Evolutionary conservation across 805 yeast genomes (phyloP).

Genomic region (Wickerhamiella hasegawae): DNA sequence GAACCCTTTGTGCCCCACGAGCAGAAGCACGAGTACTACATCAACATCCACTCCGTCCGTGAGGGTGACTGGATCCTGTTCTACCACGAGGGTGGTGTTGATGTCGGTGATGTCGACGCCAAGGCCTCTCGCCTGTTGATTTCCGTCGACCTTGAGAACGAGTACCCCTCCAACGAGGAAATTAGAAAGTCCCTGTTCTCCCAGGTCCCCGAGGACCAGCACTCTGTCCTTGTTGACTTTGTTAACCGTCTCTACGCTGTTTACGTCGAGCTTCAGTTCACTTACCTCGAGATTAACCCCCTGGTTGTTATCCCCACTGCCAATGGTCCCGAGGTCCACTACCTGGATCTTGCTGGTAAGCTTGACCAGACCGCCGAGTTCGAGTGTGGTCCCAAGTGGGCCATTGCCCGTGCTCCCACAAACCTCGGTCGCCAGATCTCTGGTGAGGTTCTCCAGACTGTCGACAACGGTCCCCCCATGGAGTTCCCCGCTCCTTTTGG

Average conservation of each 20-base stretch:
- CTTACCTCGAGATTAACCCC: constrained; percentile 32
- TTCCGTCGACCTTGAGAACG: constrained; percentile 27
- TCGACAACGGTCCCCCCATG: constrained; percentile 34
- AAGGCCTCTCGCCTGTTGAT: constrained; percentile 29
- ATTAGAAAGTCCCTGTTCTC: constrained; percentile 22
- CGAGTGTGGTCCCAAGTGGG: constrained; percentile 35
- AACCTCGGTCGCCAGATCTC: constrained; percentile 23
- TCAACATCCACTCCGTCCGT: constrained; percentile 32
- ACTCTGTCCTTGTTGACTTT: constrained; percentile 26
- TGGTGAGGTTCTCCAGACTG: constrained; percentile 15
- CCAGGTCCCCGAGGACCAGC: constrained; percentile 27
- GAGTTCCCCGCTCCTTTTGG: constrained; percentile 34
- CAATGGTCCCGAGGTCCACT: constrained; percentile 27
- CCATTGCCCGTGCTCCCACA: constrained; percentile 29
- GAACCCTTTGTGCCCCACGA: constrained; percentile 34
- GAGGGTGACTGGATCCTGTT: constrained; percentile 33
- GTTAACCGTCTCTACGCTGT: constrained; percentile 32
- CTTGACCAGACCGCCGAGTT: constrained; percentile 33
- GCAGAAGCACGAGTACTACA: constrained; percentile 30
- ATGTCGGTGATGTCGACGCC: constrained; percentile 32
- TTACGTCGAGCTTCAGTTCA: constrained; percentile 31
- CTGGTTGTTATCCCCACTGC: constrained; percentile 28
- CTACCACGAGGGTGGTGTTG: constrained; percentile 34
- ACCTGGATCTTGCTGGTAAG: constrained; percentile 32
- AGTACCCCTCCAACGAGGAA: constrained; percentile 26